Evolutionary conservation across 148 eudicot species (phyloP).

Genomic region (Rheum nobile): DNA sequence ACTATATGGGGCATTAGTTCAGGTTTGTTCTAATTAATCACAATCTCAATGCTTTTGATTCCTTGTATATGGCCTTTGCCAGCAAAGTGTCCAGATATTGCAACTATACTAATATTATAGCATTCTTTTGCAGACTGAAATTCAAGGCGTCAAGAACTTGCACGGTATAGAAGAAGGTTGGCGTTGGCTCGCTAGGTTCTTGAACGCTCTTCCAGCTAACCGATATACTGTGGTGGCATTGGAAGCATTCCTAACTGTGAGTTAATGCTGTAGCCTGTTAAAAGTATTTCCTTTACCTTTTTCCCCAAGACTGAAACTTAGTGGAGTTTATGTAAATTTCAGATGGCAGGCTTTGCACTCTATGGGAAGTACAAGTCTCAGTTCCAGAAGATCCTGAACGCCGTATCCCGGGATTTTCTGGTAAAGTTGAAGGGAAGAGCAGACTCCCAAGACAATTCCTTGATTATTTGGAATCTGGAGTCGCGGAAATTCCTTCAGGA

Average conservation of each 20-base stretch:
- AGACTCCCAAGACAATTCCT: constrained; percentile 25
- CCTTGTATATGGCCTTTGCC: not conserved
- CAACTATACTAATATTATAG: not conserved
- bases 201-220: constrained; percentile 71
- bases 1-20: constrained; percentile 85
- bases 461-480: constrained; percentile 36
- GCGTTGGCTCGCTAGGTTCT: constrained; percentile 85
- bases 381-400: constrained; percentile 48
- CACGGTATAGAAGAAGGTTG: constrained; percentile 82
- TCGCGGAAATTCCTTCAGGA: constrained; percentile 40
- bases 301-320: not conserved
- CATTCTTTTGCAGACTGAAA: constrained; percentile 48
- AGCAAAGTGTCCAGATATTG: not conserved
- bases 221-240: constrained; percentile 60
- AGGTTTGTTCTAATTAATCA: constrained; percentile 36
- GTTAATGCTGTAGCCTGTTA: constrained; percentile 2
- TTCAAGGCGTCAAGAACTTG: constrained; percentile 36
- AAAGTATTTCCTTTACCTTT: not conserved
- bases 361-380: constrained; percentile 56
- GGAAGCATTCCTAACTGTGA: constrained; percentile 72
- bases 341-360: constrained; percentile 87
- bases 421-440: constrained; percentile 25
- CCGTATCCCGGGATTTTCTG: constrained; percentile 43
- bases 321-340: constrained; percentile 4
- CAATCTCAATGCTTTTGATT: not conserved